Evolutionary conservation across 257 asterid genomes (phyloP).

Genomic region (Gardenia jasminoides): DNA sequence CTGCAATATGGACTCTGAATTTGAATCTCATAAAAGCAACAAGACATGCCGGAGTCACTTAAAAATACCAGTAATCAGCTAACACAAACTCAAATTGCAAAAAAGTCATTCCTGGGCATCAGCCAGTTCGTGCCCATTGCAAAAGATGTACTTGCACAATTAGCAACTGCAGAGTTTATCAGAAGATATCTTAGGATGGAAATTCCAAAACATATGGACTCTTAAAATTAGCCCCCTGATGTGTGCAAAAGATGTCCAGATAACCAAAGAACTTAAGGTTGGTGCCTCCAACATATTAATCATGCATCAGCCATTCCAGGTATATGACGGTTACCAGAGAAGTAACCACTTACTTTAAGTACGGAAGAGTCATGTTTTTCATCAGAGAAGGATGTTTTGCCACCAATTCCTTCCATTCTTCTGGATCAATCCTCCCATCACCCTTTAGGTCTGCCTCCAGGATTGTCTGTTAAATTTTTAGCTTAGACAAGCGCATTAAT

Average conservation of each 20-base stretch:
- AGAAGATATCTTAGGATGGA: background rate
- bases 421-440: constrained; percentile 80
- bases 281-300: background rate
- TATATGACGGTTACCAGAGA: too few relatives aligned
- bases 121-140: background rate
- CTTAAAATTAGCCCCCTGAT: too few relatives aligned
- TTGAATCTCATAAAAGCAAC: background rate
- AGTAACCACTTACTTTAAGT: constrained; percentile 51
- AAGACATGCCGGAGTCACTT: background rate
- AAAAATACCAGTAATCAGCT: background rate
- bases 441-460: constrained; percentile 65
- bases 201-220: background rate
- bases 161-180: background rate
- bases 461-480: constrained; percentile 44
- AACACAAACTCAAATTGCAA: background rate
- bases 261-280: background rate
- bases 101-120: background rate
- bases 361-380: constrained; percentile 85
- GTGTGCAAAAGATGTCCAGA: background rate
- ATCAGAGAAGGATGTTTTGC: constrained; percentile 72
- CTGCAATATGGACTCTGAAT: constrained; percentile 34
- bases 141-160: background rate
- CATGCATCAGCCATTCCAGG: too few relatives aligned
- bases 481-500: background rate
- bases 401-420: constrained; percentile 79